phyloP scores from a whole-genome alignment of 345 rosid genomes.

The Noccaea caerulescens region DNA sequence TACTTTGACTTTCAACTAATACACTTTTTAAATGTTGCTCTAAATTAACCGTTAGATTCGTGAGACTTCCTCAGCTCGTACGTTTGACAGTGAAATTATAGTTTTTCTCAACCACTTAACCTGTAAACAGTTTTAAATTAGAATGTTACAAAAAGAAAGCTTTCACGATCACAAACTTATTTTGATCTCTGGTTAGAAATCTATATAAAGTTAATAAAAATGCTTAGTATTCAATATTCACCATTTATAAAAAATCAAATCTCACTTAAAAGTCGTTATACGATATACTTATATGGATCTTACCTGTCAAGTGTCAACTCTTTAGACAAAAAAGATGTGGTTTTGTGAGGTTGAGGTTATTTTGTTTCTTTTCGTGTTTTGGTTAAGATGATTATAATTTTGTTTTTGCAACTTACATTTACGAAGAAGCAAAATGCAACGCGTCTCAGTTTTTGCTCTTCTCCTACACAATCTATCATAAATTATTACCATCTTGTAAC shows the following conservation, averaged over 20 bases:
- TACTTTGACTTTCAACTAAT: slow-evolving; percentile 11
- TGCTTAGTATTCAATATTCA: background rate
- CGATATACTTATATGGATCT: background rate
- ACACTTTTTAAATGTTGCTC: background rate
- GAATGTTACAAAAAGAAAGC: too few species aligned
- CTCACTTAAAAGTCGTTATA: background rate
- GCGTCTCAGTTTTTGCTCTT: background rate
- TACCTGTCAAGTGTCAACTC: background rate
- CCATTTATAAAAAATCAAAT: background rate
- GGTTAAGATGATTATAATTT: background rate
- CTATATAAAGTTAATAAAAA: too few species aligned
- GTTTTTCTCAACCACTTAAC: slow-evolving; percentile 23
- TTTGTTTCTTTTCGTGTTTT: background rate
- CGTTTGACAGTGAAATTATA: background rate
- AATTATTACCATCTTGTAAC: background rate
- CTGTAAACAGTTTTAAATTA: background rate
- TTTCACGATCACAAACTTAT: too few species aligned
- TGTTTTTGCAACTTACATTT: slow-evolving; percentile 4
- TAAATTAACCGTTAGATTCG: slow-evolving; percentile 9
- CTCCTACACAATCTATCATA: background rate
- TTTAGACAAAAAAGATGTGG: background rate
- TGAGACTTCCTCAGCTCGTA: slow-evolving; percentile 16
- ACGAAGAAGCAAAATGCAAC: slow-evolving; percentile 4
- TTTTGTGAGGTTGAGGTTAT: background rate
- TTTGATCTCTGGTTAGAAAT: too few species aligned